Evolutionary conservation across 2,329 filamentous ascomycete genomes (phyloP).

Genomic region (Pseudocercospora fuligena): DNA sequence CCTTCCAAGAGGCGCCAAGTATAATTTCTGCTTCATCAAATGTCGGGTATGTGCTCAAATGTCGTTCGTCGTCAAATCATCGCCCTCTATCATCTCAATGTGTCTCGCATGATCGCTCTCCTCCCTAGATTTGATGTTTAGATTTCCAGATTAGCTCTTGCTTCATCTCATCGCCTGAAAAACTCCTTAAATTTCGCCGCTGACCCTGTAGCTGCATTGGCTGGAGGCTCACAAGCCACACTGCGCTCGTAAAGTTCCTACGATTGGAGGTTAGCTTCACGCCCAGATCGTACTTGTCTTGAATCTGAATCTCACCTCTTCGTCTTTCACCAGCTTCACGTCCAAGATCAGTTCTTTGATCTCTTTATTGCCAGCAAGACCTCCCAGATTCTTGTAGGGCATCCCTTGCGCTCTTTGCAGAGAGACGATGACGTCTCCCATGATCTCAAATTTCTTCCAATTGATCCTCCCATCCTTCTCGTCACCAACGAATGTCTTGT

Average conservation of each 20-base stretch:
- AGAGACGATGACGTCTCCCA: slow-evolving; percentile 87
- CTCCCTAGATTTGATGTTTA: neutral
- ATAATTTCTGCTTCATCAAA: neutral
- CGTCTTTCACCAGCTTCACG: slow-evolving; percentile 79
- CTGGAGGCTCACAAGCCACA: slow-evolving; percentile 55
- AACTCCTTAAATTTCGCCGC: slow-evolving; percentile 49
- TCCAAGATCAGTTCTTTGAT: slow-evolving; percentile 79
- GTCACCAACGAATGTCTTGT: slow-evolving; percentile 79
- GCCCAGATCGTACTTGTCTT: neutral
- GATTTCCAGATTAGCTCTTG: neutral
- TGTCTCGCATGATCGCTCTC: neutral
- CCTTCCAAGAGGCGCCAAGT: neutral
- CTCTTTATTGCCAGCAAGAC: slow-evolving; percentile 64
- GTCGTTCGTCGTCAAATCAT: slow-evolving; percentile 8
- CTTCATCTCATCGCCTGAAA: slow-evolving; percentile 49
- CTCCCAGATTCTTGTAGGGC: slow-evolving; percentile 71
- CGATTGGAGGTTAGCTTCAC: slow-evolving; percentile 23
- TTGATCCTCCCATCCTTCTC: slow-evolving; percentile 68
- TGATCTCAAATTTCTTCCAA: slow-evolving; percentile 97
- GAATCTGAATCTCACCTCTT: slow-evolving; percentile 69
- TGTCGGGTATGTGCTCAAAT: slow-evolving; percentile 3
- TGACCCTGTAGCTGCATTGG: slow-evolving; percentile 37
- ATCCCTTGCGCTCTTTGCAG: slow-evolving; percentile 90
- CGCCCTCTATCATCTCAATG: neutral
- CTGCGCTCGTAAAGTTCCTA: slow-evolving; percentile 66